Percentiles rank a stretch among this genome's conserved stretches.
These are phyloP conservation scores for Phylloporus sp. DNA, from an alignment of 1,284 basidiomycete species.

Conservation along the genomic window DNA sequence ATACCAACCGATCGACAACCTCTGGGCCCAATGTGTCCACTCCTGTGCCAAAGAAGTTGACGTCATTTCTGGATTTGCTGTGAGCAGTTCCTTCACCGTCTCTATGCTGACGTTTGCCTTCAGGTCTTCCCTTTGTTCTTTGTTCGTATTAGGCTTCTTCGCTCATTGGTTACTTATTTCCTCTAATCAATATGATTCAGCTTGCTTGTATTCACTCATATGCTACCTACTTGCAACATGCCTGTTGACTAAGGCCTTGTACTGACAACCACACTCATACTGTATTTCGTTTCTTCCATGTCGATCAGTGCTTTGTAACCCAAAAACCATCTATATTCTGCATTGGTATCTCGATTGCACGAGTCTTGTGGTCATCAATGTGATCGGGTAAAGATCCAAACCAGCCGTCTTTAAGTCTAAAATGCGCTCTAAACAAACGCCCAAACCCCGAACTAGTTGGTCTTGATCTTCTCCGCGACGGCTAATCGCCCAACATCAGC, in stretches of 20 bases:
- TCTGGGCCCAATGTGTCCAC: background rate
- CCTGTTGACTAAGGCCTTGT: conserved; percentile 23
- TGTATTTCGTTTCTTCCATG: background rate
- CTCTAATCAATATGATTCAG: no score
- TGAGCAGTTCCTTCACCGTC: conserved; percentile 11
- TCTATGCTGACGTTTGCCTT: conserved; percentile 11
- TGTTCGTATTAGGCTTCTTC: no score
- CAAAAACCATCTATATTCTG: conserved; percentile 5
- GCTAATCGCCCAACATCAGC: conserved; percentile 3
- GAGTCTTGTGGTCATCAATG: conserved; percentile 1
- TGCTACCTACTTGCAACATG: background rate
- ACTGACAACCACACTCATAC: background rate
- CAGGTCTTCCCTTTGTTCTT: background rate
- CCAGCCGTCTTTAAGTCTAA: background rate
- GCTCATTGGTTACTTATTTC: no score
- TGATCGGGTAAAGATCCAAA: conserved; percentile 3
- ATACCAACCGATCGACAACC: background rate
- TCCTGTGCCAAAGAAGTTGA: background rate
- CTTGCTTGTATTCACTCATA: background rate
- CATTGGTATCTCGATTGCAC: conserved; percentile 11
- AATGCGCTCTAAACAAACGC: background rate
- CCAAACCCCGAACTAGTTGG: conserved; percentile 17
- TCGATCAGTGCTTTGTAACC: conserved; percentile 19
- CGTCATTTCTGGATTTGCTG: conserved; percentile 3
- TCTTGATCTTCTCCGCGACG: conserved; percentile 34